Evolutionary conservation across 768 basidiomycete genomes (phyloP), one percentile per base, ranked within the genome.

Genomic region (Trametes meyenii): DNA sequence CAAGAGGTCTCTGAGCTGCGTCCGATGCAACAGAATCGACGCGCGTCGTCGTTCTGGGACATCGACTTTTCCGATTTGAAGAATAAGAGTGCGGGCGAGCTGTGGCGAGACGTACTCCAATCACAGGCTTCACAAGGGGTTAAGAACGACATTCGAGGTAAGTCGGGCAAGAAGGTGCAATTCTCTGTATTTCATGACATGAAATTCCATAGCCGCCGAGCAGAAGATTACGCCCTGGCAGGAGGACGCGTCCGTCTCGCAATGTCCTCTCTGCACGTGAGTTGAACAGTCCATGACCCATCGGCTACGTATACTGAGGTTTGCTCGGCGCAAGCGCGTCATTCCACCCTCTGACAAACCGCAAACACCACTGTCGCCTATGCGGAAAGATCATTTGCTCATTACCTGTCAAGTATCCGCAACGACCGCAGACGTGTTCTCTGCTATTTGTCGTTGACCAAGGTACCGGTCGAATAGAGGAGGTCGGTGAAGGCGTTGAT

Each of bases 161-260:
- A 53, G 57, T 54, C 21, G 2, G 1, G n/a, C 43, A 19, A 42
- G 45, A 19, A 16, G 17, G 57, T 23, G 4, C 11, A 16, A 4
- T 17, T n/a, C 17, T 51, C 10, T 11, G 2, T n/a, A 1, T 11
- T 5, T 21, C 4, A 29, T 58, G 43, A 50, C 29, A 26, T 11
- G 13, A 39, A 55, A 35, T 36, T 49, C 45, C 8, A 33, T 45
- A 91, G 89, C 83, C 55, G 88, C 87, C 3, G 96, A 99, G 74
- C 96, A 96, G 73, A 79, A 83, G 45, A 95, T 99, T 66, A 94
- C 97, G 2, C 94, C 94, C 5, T 99, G 96, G 96, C 86, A 97
- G 72, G 86, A 90, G 42, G 96, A 98, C 70, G 78, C 83, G 1
- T 68, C 78, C 3, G 93, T 87, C 0, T 83, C 82, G 46, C 86